Evolutionary conservation across 495 filamentous ascomycete genomes (phyloP), one percentile per base, ranked within the genome.

Genomic region (Geoglossum glabrum): DNA sequence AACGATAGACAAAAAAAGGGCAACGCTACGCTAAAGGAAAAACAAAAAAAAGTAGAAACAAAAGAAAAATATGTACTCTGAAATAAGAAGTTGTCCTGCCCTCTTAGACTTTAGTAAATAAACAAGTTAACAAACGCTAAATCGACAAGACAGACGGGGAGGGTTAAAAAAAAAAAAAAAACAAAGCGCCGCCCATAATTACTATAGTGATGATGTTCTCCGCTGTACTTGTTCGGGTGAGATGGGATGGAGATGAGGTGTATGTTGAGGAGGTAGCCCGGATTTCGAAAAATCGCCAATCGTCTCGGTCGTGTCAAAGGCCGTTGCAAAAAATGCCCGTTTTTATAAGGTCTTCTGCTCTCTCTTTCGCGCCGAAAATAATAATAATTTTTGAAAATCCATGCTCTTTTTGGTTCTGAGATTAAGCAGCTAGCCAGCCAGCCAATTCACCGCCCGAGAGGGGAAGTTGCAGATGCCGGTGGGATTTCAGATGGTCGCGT

Each of bases 401-500:
- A n/a, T n/a, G n/a, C n/a, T n/a, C n/a, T n/a, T n/a, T n/a, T n/a
- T n/a, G n/a, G n/a, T n/a, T n/a, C n/a, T n/a, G n/a, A n/a, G n/a
- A n/a, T n/a, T n/a, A n/a, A n/a, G n/a, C n/a, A n/a, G n/a, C n/a
- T n/a, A n/a, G n/a, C n/a, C n/a, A n/a, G n/a, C n/a, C n/a, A n/a
- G n/a, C n/a, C n/a, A n/a, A n/a, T n/a, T n/a, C n/a, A n/a, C n/a
- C n/a, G n/a, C n/a, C n/a, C n/a, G n/a, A n/a, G n/a, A n/a, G n/a
- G n/a, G n/a, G n/a, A n/a, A n/a, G n/a, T n/a, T n/a, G n/a, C n/a
- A n/a, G n/a, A 17, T 40, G 31, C 31, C 31, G 11, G 31, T 5
- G 46, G 21, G 21, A 25, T 8, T 50, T 7, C 46, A 19, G 25
- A 13, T 27, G 49, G 49, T 56, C 56, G 77, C 69, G 61, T 80